A percentile compares a stretch with the other conserved stretches of the same genome.
Conservation (phyloP, 768 basidiomycete species). For the Termitomyces sp. region DNA sequence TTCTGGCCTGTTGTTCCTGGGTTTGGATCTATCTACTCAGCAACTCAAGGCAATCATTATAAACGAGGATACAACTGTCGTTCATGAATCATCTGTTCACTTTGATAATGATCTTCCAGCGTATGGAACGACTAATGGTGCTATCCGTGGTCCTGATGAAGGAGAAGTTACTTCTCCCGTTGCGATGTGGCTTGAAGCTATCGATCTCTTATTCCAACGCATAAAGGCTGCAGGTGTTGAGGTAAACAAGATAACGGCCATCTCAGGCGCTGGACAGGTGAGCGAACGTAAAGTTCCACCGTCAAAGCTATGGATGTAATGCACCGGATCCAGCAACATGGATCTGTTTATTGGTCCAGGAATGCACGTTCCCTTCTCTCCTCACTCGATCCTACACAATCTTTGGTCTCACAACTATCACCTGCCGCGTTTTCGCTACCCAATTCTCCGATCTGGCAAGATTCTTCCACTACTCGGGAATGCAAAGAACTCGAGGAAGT, state of each 20-base stretch:
- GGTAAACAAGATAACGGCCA: slow-evolving; percentile 50
- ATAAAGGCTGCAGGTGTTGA: slow-evolving; percentile 57
- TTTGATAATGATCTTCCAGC: slow-evolving; percentile 78
- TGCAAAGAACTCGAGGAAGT: slow-evolving; percentile 63
- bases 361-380: slow-evolving; percentile 47
- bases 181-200: slow-evolving; percentile 79
- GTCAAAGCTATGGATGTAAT: neutral
- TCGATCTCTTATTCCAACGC: slow-evolving; percentile 69
- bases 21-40: slow-evolving; percentile 85
- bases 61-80: slow-evolving; percentile 46
- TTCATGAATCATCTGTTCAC: slow-evolving; percentile 68
- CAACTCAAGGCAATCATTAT: slow-evolving; percentile 75
- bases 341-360: slow-evolving; percentile 78
- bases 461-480: slow-evolving; percentile 77
- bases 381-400: slow-evolving; percentile 42
- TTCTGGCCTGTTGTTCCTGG: slow-evolving; percentile 49
- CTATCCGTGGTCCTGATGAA: slow-evolving; percentile 54
- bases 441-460: slow-evolving; percentile 85
- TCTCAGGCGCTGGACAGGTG: slow-evolving; percentile 81
- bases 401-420: slow-evolving; percentile 55
- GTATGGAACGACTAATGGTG: slow-evolving; percentile 63
- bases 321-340: slow-evolving; percentile 62
- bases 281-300: slow-evolving; percentile 8
- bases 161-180: slow-evolving; percentile 82
- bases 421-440: slow-evolving; percentile 63